These are phyloP conservation scores for Capsicum baccatum DNA, from an alignment of 257 asterid genomes.

Conservation along the genomic window DNA sequence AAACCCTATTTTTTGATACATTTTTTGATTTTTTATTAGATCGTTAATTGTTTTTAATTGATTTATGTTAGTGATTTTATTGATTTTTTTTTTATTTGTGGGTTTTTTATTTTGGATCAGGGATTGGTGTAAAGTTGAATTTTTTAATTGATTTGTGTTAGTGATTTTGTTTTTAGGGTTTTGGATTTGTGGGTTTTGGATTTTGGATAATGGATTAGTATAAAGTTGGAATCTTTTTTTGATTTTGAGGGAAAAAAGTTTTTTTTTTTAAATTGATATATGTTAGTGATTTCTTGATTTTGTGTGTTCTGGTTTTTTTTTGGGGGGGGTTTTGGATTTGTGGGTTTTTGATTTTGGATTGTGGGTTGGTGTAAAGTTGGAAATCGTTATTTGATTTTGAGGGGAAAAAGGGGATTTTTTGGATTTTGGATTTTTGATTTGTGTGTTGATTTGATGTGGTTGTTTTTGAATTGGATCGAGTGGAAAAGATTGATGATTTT, in stretches of 20 bases:
- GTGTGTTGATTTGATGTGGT: too few species aligned
- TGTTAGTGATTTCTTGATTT: not conserved
- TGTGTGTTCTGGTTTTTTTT: constrained; percentile 1
- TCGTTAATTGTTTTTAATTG: constrained; percentile 33
- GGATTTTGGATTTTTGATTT: not conserved
- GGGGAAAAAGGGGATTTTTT: too few species aligned
- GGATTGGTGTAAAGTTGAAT: not conserved
- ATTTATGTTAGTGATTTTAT: constrained; percentile 29
- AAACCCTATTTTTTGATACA: constrained; percentile 28
- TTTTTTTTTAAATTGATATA: not conserved
- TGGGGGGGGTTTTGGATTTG: not conserved
- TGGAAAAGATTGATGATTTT: not conserved
- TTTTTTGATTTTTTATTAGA: constrained; percentile 30
- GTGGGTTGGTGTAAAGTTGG: not conserved
- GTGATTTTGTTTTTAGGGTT: not conserved
- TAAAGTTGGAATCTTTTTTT: not conserved
- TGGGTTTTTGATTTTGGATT: constrained; percentile 8
- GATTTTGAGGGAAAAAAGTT: not conserved
- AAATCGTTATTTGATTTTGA: not conserved
- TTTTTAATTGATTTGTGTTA: not conserved
- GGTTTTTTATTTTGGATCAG: not conserved
- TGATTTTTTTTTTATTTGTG: not conserved
- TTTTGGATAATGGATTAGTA: not conserved
- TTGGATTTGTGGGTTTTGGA: not conserved
- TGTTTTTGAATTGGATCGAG: not conserved